Conservation (phyloP, 192 early-diverging fungal genomes). For the Coemansia sp. region DNA sequence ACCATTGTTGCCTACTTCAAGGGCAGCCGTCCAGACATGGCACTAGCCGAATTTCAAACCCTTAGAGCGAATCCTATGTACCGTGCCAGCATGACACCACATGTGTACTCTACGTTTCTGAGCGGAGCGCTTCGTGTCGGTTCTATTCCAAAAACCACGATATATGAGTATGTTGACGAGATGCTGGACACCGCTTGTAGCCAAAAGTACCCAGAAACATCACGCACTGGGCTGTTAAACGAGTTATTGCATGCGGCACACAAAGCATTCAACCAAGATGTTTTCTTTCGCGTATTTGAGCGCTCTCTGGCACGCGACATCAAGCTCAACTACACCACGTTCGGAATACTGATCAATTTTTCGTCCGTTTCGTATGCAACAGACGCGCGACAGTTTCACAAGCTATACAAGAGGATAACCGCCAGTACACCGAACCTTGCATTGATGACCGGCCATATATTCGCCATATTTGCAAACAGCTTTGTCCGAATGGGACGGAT, state of each 20-base stretch:
- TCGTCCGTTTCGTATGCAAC: constrained; percentile 7
- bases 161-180: constrained; percentile 20
- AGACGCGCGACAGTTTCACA: constrained; percentile 14
- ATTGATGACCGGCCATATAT: constrained; percentile 27
- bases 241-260: constrained; percentile 25
- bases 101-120: constrained; percentile 23
- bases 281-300: constrained; percentile 21
- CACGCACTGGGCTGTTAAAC: constrained; percentile 37
- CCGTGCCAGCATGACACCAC: constrained; percentile 16
- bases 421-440: neutral
- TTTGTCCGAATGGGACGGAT: constrained; percentile 25
- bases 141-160: neutral
- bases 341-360: constrained; percentile 36
- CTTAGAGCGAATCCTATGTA: constrained; percentile 3
- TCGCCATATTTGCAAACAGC: constrained; percentile 34
- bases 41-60: constrained; percentile 19
- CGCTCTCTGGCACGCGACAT: constrained; percentile 13
- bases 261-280: constrained; percentile 9
- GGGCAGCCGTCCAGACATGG: constrained; percentile 23
- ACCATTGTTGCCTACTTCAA: constrained; percentile 39
- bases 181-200: constrained; percentile 18
- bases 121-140: constrained; percentile 16
- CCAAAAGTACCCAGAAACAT: neutral
- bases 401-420: constrained; percentile 22
- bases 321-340: constrained; percentile 28